A percentile compares a stretch with the other conserved stretches of the same genome.
Evolutionary conservation across 106 monocot species (phyloP).

Genomic region (Gastrodia elata): DNA sequence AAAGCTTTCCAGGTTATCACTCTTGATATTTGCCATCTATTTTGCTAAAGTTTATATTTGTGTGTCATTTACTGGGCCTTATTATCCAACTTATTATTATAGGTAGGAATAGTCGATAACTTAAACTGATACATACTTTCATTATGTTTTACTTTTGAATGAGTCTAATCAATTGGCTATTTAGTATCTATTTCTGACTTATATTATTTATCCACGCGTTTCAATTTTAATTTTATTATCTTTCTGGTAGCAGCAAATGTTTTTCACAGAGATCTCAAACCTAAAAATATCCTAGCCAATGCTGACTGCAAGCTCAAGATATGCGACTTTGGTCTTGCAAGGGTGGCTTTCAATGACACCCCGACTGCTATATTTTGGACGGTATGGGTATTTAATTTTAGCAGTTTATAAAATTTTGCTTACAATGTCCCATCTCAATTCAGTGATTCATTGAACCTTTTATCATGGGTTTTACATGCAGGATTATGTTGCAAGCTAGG

Average conservation of each 20-base stretch:
- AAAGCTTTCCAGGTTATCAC: no score
- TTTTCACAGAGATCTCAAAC: constrained; percentile 87
- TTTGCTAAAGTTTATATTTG: no score
- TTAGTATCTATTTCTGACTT: not conserved
- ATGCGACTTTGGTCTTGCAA: constrained; percentile 87
- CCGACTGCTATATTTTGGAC: constrained; percentile 96
- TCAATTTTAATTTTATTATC: not conserved
- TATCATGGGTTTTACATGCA: constrained; percentile 14
- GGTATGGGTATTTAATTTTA: constrained; percentile 15
- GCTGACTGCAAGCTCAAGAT: constrained; percentile 89
- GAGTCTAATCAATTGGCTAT: not conserved
- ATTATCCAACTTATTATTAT: not conserved
- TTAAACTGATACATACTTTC: not conserved
- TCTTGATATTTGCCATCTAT: no score
- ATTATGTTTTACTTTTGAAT: not conserved
- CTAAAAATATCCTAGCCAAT: constrained; percentile 88
- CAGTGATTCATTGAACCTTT: not conserved
- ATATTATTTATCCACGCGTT: not conserved
- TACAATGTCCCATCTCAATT: not conserved
- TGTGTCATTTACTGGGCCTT: not conserved
- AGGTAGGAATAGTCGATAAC: not conserved
- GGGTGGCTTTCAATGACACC: constrained; percentile 78
- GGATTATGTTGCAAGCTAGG: constrained; percentile 93
- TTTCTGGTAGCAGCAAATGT: constrained; percentile 52
- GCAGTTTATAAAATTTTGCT: not conserved